phyloP scores from a whole-genome alignment of 257 asterid genomes.

The Primulina tabacum region DNA sequence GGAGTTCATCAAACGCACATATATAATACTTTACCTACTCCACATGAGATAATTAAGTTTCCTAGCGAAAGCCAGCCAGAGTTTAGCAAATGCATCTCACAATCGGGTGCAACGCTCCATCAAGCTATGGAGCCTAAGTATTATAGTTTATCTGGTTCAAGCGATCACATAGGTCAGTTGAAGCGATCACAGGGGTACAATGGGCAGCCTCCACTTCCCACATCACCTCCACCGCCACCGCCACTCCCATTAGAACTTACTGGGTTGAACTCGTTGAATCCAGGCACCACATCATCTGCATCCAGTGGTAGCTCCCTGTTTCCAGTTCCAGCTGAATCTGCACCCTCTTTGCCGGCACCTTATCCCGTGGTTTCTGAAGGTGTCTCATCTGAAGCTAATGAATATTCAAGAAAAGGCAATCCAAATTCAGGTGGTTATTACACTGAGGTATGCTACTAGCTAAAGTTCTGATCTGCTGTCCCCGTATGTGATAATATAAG shows the following conservation, averaged over 20 bases:
- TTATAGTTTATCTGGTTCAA: conserved; percentile 26
- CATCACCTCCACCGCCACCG: conserved; percentile 76
- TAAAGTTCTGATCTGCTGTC: conserved; percentile 12
- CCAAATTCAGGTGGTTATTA: conserved; percentile 39
- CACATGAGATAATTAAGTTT: conserved; percentile 31
- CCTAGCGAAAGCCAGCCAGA: conserved; percentile 24
- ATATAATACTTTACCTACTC: conserved; percentile 22
- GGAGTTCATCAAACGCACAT: conserved; percentile 29
- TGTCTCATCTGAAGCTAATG: conserved; percentile 26
- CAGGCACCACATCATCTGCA: conserved; percentile 40
- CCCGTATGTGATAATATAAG: background rate
- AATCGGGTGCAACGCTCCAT: conserved; percentile 29
- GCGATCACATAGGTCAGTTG: conserved; percentile 22
- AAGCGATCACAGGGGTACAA: conserved; percentile 29
- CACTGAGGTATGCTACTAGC: conserved; percentile 42
- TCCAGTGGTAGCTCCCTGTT: conserved; percentile 45
- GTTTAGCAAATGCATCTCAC: conserved; percentile 26
- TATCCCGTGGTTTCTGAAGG: conserved; percentile 46
- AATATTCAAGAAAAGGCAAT: conserved; percentile 34
- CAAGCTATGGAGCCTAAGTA: conserved; percentile 34
- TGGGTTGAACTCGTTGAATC: conserved; percentile 34
- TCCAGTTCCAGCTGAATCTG: conserved; percentile 36
- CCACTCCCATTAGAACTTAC: conserved; percentile 58
- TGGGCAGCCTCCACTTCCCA: conserved; percentile 71
- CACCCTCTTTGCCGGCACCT: conserved; percentile 40